phyloP scores from a whole-genome alignment of 495 filamentous ascomycete species.

The Penicillium malachiteum region DNA sequence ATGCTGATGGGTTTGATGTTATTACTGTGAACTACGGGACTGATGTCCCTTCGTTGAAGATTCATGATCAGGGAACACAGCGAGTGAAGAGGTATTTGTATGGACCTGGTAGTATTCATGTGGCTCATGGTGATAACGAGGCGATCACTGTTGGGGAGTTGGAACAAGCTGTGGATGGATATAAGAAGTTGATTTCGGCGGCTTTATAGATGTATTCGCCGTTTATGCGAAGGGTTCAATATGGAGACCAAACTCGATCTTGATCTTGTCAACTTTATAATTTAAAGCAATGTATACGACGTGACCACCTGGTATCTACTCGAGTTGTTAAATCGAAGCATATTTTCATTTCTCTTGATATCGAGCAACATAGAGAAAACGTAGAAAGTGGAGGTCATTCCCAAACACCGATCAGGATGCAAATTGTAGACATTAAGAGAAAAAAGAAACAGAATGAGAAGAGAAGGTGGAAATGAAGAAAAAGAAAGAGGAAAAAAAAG shows the following conservation, averaged over 20 bases:
- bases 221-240: too few relatives aligned
- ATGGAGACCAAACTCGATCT: too few relatives aligned
- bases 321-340: neutral
- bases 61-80: conserved; percentile 46
- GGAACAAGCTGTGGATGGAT: conserved; percentile 61
- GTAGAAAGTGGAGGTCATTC: conserved; percentile 13
- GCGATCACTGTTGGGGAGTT: conserved; percentile 64
- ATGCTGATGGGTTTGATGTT: conserved; percentile 72
- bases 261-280: too few relatives aligned
- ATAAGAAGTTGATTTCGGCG: conserved; percentile 53
- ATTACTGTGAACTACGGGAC: conserved; percentile 65
- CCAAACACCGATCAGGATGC: conserved; percentile 25
- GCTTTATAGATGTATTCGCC: neutral
- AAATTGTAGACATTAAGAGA: conserved; percentile 17
- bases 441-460: conserved; percentile 14
- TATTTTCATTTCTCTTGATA: conserved; percentile 3
- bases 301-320: too few relatives aligned
- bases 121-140: conserved; percentile 77
- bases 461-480: conserved; percentile 6
- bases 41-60: conserved; percentile 37
- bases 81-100: conserved; percentile 71
- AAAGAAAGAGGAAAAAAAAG: conserved; percentile 11
- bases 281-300: too few relatives aligned
- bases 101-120: conserved; percentile 72
- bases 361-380: conserved; percentile 9